phyloP scores from a whole-genome alignment of 345 rosid genomes.

The Hibiscus syriacus region DNA sequence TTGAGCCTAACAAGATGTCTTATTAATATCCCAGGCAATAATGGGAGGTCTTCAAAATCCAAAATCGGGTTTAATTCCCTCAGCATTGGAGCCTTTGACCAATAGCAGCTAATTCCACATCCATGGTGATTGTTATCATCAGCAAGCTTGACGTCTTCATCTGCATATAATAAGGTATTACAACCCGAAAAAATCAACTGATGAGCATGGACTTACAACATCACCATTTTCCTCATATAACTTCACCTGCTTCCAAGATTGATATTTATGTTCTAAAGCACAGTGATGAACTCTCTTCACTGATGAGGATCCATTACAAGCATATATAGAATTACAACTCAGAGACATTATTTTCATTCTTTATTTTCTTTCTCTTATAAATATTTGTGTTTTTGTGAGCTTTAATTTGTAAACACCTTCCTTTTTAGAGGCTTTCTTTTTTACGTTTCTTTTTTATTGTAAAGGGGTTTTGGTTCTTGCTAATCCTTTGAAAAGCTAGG shows the following conservation, averaged over 20 bases:
- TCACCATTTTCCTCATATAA: constrained; percentile 40
- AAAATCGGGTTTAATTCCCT: constrained; percentile 52
- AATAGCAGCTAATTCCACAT: constrained; percentile 69
- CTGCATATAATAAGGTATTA: constrained; percentile 29
- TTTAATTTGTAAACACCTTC: too few species aligned
- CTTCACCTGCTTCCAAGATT: constrained; percentile 19
- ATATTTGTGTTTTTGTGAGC: too few species aligned
- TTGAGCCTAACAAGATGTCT: too few species aligned
- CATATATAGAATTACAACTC: constrained; percentile 30
- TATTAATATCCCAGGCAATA: constrained; percentile 36
- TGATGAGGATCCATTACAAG: constrained; percentile 22
- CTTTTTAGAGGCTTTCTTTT: too few species aligned
- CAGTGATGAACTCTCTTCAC: too few species aligned
- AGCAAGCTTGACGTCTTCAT: constrained; percentile 39
- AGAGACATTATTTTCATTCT: too few species aligned
- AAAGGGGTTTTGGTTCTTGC: too few species aligned
- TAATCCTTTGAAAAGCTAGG: too few species aligned
- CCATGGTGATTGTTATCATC: constrained; percentile 36
- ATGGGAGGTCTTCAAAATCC: constrained; percentile 64
- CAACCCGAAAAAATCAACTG: constrained; percentile 40
- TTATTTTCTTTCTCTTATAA: too few species aligned
- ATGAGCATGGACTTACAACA: constrained; percentile 26
- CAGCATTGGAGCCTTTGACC: constrained; percentile 71
- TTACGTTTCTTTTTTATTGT: too few species aligned
- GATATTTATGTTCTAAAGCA: too few species aligned